Percentiles rank a stretch among this genome's conserved stretches.
Conservation (phyloP, 2,329 filamentous ascomycete genomes). For the Xylaria arbuscula region DNA sequence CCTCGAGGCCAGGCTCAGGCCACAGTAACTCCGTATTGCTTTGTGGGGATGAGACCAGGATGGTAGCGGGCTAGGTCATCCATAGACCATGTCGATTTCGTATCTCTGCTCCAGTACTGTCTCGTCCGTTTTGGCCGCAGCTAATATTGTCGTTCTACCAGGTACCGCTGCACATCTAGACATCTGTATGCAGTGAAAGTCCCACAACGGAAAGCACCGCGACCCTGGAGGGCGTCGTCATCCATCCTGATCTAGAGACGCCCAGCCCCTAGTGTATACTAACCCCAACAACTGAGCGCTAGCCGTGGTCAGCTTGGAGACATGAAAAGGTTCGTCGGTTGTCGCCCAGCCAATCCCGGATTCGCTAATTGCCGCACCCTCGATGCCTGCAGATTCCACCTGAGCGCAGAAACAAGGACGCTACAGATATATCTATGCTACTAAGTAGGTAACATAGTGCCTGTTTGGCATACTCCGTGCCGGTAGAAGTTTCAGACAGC, state of each 20-base stretch:
- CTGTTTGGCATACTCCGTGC: not conserved
- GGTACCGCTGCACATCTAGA: not conserved
- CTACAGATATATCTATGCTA: not conserved
- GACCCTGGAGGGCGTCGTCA: constrained; percentile 32
- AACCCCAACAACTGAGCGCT: constrained; percentile 9
- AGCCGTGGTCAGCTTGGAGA: constrained; percentile 5
- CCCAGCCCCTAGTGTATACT: constrained; percentile 14
- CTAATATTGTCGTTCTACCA: constrained; percentile 11
- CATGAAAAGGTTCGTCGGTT: not conserved
- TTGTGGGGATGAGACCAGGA: constrained; percentile 21
- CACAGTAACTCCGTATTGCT: constrained; percentile 4
- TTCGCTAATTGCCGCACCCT: constrained; percentile 4
- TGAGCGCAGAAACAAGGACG: not conserved
- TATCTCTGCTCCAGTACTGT: constrained; percentile 28
- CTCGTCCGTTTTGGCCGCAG: constrained; percentile 16
- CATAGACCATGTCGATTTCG: constrained; percentile 20
- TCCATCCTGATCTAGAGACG: constrained; percentile 23
- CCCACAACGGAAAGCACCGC: constrained; percentile 19
- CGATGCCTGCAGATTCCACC: not conserved
- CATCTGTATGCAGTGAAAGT: constrained; percentile 2
- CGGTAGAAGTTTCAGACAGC: constrained; percentile 3
- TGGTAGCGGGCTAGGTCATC: constrained; percentile 5
- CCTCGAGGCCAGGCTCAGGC: not conserved
- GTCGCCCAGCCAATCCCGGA: not conserved
- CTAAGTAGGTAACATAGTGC: not conserved